Evolutionary conservation across 2,329 filamentous ascomycete species (phyloP).

Genomic region (Fusarium newnesense): DNA sequence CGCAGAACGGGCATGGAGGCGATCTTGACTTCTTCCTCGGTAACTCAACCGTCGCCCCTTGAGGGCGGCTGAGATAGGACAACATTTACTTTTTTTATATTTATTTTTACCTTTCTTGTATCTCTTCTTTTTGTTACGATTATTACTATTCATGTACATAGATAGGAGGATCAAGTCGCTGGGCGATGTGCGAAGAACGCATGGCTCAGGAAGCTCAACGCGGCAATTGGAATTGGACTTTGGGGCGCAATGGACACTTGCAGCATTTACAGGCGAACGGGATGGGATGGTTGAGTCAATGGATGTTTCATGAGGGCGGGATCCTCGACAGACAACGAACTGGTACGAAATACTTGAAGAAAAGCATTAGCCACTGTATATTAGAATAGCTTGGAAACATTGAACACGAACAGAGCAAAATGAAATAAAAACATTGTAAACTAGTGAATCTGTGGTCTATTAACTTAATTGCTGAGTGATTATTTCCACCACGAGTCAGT

Average conservation of each 20-base stretch:
- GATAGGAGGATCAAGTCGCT: conserved; percentile 1
- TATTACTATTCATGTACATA: background rate
- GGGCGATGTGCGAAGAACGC: conserved; percentile 1
- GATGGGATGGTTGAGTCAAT: conserved; percentile 12
- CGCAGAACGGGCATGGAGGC: conserved; percentile 70
- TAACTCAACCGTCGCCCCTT: conserved; percentile 34
- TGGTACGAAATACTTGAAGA: conserved; percentile 20
- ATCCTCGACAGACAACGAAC: conserved; percentile 23
- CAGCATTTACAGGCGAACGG: conserved; percentile 37
- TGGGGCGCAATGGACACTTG: conserved; percentile 23
- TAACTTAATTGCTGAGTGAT: background rate
- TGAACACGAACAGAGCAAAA: background rate
- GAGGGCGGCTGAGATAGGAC: background rate
- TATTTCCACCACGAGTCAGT: background rate
- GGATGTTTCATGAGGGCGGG: conserved; percentile 26
- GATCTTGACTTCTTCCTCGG: conserved; percentile 82
- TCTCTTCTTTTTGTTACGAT: background rate
- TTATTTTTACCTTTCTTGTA: background rate
- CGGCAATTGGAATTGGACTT: background rate
- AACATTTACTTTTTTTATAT: background rate
- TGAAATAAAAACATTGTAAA: conserved; percentile 8
- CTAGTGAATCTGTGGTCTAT: background rate
- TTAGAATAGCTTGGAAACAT: conserved; percentile 9
- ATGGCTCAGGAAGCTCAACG: background rate
- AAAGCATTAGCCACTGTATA: conserved; percentile 28